A percentile compares a stretch with the other conserved stretches of the same genome.
Evolutionary conservation across 768 basidiomycete species (phyloP).

Genomic region (Amanita pallidorosea): DNA sequence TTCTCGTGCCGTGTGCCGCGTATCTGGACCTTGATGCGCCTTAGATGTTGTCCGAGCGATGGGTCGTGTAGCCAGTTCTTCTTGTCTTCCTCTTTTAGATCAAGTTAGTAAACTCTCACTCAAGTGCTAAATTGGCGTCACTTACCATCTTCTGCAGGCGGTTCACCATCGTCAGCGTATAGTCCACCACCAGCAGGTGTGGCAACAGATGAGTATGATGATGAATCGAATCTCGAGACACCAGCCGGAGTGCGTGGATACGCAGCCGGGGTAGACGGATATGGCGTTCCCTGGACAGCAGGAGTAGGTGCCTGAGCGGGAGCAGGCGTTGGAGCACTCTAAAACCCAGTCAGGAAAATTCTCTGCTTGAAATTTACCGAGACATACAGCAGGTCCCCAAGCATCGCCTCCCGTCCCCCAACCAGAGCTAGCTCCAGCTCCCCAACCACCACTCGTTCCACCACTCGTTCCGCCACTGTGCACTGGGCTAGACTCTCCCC

Average conservation of each 20-base stretch:
- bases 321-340: conserved; percentile 46
- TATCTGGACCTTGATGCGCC: conserved; percentile 29
- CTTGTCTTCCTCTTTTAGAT: conserved; percentile 18
- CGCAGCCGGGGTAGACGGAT: conserved; percentile 26
- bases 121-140: background rate
- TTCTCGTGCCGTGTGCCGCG: conserved; percentile 20
- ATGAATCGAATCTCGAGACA: conserved; percentile 11
- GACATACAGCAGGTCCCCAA: conserved; percentile 19
- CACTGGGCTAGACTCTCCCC: conserved; percentile 34
- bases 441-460: conserved; percentile 12
- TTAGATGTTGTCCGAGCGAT: conserved; percentile 15
- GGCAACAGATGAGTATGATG: conserved; percentile 21
- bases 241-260: conserved; percentile 19
- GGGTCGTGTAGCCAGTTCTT: conserved; percentile 33
- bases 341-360: conserved; percentile 2
- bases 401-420: conserved; percentile 21
- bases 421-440: conserved; percentile 13
- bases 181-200: conserved; percentile 18
- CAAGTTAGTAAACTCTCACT: conserved; percentile 2
- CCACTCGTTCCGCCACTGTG: conserved; percentile 22
- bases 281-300: conserved; percentile 14
- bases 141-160: conserved; percentile 2
- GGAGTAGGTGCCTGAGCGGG: conserved; percentile 36
- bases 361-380: conserved; percentile 4
- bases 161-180: background rate